Percentiles rank a stretch among this genome's conserved stretches.
phyloP scores from a whole-genome alignment of 164 flowering plant genomes.

The Tetracentron sinense region DNA sequence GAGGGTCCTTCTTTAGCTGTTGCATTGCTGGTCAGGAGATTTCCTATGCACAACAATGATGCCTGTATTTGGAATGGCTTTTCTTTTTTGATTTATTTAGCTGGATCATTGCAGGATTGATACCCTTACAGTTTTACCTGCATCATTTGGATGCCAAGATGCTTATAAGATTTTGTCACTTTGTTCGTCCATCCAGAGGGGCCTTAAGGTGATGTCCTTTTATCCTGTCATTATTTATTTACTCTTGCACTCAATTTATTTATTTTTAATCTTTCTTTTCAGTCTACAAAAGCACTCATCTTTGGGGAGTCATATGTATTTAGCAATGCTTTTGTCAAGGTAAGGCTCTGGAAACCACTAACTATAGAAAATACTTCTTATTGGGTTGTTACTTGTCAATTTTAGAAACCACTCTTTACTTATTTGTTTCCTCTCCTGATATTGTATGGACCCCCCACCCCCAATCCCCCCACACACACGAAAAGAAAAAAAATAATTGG shows the following conservation, averaged over 20 bases:
- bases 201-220: conserved; percentile 56
- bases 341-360: conserved; percentile 18
- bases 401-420: not conserved
- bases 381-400: not conserved
- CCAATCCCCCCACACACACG: no score
- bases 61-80: not conserved
- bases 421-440: no score
- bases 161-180: conserved; percentile 71
- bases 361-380: not conserved
- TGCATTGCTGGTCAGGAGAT: not conserved
- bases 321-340: conserved; percentile 77
- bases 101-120: conserved; percentile 62
- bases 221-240: not conserved
- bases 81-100: conserved; percentile 10
- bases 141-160: conserved; percentile 73
- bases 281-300: conserved; percentile 65
- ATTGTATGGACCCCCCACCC: no score
- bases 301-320: conserved; percentile 73
- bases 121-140: conserved; percentile 74
- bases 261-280: conserved; percentile 19
- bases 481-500: no score
- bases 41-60: not conserved
- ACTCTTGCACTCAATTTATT: not conserved
- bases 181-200: conserved; percentile 71
- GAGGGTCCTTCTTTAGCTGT: not conserved